Evolutionary conservation across 1,139 yeast genomes (phyloP), one percentile per base, ranked within the genome.

Genomic region (Debaryomyces fabryi): DNA sequence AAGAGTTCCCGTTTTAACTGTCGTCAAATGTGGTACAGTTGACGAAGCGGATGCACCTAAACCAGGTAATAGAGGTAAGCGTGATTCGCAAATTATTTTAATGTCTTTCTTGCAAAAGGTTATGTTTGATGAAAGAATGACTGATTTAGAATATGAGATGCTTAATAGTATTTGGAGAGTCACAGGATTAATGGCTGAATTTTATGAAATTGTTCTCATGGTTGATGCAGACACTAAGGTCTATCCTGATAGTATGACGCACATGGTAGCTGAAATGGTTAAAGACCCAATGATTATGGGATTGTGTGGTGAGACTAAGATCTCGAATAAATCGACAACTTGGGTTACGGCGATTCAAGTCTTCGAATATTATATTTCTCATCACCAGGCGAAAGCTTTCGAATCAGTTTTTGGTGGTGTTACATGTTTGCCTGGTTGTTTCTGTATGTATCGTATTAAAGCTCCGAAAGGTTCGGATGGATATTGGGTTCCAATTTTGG

Each of bases 271-370:
- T 1, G 90, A 88, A 62, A 85, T 93, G 92, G 95, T 91, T 15
- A 86, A 83, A 59, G 96, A 93, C 65, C 96, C 97, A 1, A 74
- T 76, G 55, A 77, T 93, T 49, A 92, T 93, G 97, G 99, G 98
- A 2, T 74, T 93, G 41, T 93, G 99, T 76, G 99, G 99, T 44
- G 99, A 93, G 67, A 93, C 99, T 0, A 92, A 91, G 69, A 93
- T 93, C 62, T 83, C 96, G 6, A 93, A 93, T 67, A 93, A 93
- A 66, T 69, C 81, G 4, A 83, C 82, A 53, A 81, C 93, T 6
- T 93, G 97, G 97, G 97, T 92, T 8, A 88, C 97, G 1, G 87
- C 89, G 48, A 92, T 93, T 60, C 99, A 93, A 70, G 98, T 93
- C 32, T 93, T 93, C 65, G 98, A 93, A 65, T 93, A 93, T 65